These are phyloP conservation scores for Marasmius sp. DNA, from an alignment of 1,284 basidiomycete genomes.

Conservation along the genomic window DNA sequence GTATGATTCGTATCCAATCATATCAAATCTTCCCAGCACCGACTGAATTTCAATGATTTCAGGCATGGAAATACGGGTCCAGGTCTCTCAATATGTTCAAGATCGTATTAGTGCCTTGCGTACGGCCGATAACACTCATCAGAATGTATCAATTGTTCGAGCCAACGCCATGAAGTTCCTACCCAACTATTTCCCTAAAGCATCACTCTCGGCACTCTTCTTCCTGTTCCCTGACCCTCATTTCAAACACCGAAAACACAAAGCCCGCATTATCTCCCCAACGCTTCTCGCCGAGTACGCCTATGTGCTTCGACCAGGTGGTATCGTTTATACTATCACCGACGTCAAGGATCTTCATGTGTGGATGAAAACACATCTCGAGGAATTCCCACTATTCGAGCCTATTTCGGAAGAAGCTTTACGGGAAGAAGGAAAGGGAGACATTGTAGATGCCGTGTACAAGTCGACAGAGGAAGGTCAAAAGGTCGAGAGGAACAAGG, in stretches of 20 bases:
- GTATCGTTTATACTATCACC: conserved; percentile 96
- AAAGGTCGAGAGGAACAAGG: conserved; percentile 92
- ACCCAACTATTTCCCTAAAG: conserved; percentile 93
- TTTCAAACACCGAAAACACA: conserved; percentile 98
- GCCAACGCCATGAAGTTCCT: conserved; percentile 99
- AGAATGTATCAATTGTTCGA: conserved; percentile 93
- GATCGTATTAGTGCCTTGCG: conserved; percentile 92
- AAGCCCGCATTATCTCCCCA: conserved; percentile 96
- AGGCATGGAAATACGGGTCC: conserved; percentile 97
- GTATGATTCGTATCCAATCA: conserved; percentile 46
- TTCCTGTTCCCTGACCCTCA: conserved; percentile 99
- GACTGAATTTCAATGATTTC: conserved; percentile 8
- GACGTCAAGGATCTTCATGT: conserved; percentile 93
- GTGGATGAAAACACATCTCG: conserved; percentile 94
- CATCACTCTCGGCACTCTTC: conserved; percentile 91
- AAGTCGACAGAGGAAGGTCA: conserved; percentile 93
- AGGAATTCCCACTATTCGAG: conserved; percentile 86
- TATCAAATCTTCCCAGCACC: neutral
- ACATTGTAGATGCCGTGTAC: conserved; percentile 80
- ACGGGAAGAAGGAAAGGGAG: conserved; percentile 68
- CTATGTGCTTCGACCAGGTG: conserved; percentile 87
- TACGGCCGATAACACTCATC: conserved; percentile 35
- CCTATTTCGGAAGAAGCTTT: conserved; percentile 75
- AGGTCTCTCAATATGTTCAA: conserved; percentile 95
- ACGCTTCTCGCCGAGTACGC: conserved; percentile 95